Conservation (phyloP, 345 rosid species). For the Rhodamnia rubescens region DNA sequence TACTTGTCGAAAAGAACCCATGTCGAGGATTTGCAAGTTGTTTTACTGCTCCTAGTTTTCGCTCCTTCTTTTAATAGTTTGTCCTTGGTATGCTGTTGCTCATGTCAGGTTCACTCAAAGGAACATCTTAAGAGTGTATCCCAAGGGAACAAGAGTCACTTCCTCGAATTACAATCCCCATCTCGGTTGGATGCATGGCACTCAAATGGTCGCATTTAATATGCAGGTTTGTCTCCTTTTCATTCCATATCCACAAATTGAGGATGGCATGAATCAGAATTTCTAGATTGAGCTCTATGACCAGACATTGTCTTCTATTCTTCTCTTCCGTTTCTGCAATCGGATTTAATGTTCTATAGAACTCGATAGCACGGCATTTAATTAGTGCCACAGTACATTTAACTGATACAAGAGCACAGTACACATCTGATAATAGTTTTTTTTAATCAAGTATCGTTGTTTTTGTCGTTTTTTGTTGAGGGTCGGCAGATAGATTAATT, state of each 20-base stretch:
- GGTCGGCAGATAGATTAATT: too few relatives aligned
- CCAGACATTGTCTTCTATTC: neutral
- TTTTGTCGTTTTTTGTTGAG: too few relatives aligned
- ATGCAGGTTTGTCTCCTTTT: conserved; percentile 48
- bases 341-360: neutral
- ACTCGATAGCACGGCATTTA: neutral
- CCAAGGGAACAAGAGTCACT: conserved; percentile 71
- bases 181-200: conserved; percentile 94
- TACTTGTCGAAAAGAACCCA: neutral
- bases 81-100: neutral
- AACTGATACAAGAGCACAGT: neutral
- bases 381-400: neutral
- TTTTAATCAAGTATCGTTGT: too few relatives aligned
- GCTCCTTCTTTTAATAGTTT: neutral
- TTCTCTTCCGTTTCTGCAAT: neutral
- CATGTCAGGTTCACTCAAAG: conserved; percentile 57
- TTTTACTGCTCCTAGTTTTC: neutral
- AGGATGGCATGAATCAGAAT: neutral
- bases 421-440: neutral
- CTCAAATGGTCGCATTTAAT: conserved; percentile 98
- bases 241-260: neutral
- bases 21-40: neutral
- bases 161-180: conserved; percentile 91
- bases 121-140: conserved; percentile 75
- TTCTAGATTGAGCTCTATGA: neutral